Conservation (phyloP, 768 basidiomycete species). For the Tubosaeta brunneosetosa region DNA sequence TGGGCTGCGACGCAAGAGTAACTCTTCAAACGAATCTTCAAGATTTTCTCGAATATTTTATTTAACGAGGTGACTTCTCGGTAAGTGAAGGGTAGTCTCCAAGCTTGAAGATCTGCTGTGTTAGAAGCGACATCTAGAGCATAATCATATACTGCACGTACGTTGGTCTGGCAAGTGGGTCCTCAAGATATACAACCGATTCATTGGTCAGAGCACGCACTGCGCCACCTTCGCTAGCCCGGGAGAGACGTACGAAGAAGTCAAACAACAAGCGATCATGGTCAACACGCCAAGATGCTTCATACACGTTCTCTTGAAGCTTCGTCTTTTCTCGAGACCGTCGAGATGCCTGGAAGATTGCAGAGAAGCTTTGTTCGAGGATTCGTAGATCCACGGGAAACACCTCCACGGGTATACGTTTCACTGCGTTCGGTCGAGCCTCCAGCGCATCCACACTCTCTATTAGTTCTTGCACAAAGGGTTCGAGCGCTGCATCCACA, state of each 20-base stretch:
- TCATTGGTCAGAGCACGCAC: too few relatives aligned
- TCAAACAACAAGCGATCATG: conserved; percentile 9
- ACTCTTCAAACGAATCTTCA: background rate
- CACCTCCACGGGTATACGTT: too few relatives aligned
- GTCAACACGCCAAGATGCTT: conserved; percentile 6
- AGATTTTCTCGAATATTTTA: background rate
- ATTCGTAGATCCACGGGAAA: too few relatives aligned
- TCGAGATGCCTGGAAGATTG: too few relatives aligned
- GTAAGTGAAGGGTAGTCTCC: background rate
- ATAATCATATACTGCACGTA: background rate
- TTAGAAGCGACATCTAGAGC: background rate
- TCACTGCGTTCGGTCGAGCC: too few relatives aligned
- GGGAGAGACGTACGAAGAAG: conserved; percentile 5
- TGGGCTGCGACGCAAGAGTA: background rate
- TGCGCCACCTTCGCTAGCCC: background rate
- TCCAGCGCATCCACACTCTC: too few relatives aligned
- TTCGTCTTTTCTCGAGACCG: too few relatives aligned
- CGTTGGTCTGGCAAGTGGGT: background rate
- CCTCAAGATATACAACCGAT: background rate
- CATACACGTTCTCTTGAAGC: background rate
- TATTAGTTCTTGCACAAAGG: too few relatives aligned
- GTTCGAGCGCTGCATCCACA: too few relatives aligned
- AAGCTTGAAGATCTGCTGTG: background rate
- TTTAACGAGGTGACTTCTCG: background rate
- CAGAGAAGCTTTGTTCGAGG: too few relatives aligned